phyloP scores from a whole-genome alignment of 306 rosid species.

The Cajanus cajan region DNA sequence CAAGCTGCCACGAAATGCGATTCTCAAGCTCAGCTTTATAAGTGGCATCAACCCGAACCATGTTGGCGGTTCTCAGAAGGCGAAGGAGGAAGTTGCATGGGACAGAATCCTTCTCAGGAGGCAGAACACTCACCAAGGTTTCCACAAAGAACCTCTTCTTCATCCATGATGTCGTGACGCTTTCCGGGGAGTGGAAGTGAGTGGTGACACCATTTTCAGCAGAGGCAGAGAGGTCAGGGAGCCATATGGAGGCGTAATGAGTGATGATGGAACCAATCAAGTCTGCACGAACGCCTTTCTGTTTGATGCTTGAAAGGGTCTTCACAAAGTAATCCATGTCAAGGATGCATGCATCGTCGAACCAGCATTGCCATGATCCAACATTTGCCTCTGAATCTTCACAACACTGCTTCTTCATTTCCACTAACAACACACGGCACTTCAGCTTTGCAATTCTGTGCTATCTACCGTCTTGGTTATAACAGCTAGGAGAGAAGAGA shows the following conservation, averaged over 20 bases:
- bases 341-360: conserved; percentile 77
- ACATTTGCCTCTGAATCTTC: conserved; percentile 30
- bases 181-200: conserved; percentile 45
- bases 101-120: conserved; percentile 77
- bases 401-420: conserved; percentile 35
- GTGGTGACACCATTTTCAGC: not conserved
- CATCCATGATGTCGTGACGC: conserved; percentile 75
- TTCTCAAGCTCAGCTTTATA: conserved; percentile 70
- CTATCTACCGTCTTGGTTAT: not conserved
- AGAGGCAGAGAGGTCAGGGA: conserved; percentile 63
- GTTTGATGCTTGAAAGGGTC: conserved; percentile 73
- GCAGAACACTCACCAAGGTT: conserved; percentile 80
- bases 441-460: not conserved
- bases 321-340: conserved; percentile 97
- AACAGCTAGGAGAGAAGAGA: not conserved
- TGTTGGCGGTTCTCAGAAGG: conserved; percentile 76
- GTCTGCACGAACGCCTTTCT: conserved; percentile 79
- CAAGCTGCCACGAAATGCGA: conserved; percentile 76
- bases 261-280: conserved; percentile 79
- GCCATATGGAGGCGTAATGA: conserved; percentile 94
- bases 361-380: conserved; percentile 61
- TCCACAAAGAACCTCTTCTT: conserved; percentile 83
- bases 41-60: conserved; percentile 67
- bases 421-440: not conserved
- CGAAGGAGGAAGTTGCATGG: conserved; percentile 90